phyloP scores from a whole-genome alignment of 73 alveolate species.

The Paramecium primaurelia region DNA sequence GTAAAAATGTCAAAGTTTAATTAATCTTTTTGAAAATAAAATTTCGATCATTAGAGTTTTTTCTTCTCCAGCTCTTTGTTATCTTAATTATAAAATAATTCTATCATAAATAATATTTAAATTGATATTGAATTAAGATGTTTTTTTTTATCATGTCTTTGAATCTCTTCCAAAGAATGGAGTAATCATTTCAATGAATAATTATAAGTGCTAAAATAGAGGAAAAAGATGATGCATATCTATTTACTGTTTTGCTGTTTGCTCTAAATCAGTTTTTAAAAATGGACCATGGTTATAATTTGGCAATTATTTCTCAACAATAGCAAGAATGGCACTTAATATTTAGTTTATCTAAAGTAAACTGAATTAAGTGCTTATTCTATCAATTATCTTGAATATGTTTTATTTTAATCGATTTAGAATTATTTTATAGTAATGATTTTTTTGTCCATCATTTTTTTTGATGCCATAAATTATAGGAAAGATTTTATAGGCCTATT shows the following conservation, averaged over 20 bases:
- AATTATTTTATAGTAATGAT: neutral
- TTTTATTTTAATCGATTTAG: too few relatives aligned
- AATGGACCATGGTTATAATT: neutral
- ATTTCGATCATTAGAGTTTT: too few relatives aligned
- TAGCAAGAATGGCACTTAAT: neutral
- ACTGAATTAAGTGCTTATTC: constrained; percentile 42
- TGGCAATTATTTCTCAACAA: neutral
- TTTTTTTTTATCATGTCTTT: neutral
- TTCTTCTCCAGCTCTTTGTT: too few relatives aligned
- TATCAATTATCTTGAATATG: constrained; percentile 1
- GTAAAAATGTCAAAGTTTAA: too few relatives aligned
- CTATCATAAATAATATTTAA: too few relatives aligned
- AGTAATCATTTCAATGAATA: neutral
- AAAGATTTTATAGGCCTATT: constrained; percentile 5
- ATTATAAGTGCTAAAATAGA: neutral
- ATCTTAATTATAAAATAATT: too few relatives aligned
- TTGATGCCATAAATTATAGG: neutral
- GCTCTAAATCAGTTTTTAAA: neutral
- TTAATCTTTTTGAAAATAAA: too few relatives aligned
- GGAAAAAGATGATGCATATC: neutral
- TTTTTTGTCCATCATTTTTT: neutral
- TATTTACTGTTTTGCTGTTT: neutral
- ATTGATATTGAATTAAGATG: too few relatives aligned
- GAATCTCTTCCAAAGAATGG: neutral
- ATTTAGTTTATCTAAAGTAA: neutral